These are phyloP conservation scores for Fraxinus platypoda DNA, from an alignment of 305 asterid species.

Conservation along the genomic window DNA sequence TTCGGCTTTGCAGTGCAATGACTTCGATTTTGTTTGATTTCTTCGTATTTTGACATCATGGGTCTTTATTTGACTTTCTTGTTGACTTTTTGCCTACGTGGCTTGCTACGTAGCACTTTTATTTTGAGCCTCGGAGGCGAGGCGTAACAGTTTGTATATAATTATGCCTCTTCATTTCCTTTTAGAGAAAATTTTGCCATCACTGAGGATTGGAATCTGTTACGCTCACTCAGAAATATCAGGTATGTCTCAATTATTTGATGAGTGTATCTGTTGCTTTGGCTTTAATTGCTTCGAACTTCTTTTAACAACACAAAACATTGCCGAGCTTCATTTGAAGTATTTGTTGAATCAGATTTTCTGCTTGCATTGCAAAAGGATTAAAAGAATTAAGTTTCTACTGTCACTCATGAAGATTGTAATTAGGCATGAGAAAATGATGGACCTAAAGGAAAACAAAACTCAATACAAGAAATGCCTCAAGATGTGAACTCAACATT, in stretches of 20 bases:
- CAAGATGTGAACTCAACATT: too few species aligned
- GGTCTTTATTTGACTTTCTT: too few species aligned
- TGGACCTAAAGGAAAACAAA: too few species aligned
- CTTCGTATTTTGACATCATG: too few species aligned
- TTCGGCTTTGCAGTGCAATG: too few species aligned
- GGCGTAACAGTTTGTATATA: not conserved
- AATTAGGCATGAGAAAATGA: too few species aligned
- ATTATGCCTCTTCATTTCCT: constrained; percentile 4
- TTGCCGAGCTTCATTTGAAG: not conserved
- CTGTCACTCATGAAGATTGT: not conserved
- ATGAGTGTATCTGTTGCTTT: not conserved
- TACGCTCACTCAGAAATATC: not conserved
- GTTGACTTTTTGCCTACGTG: too few species aligned
- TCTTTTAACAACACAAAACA: not conserved
- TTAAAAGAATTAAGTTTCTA: not conserved
- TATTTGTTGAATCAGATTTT: not conserved
- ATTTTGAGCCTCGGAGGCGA: too few species aligned
- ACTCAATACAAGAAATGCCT: too few species aligned
- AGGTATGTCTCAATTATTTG: not conserved
- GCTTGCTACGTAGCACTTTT: too few species aligned
- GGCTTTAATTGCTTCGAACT: not conserved
- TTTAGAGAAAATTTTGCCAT: not conserved
- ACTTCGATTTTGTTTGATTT: too few species aligned
- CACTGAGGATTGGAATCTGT: not conserved
- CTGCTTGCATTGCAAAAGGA: not conserved